A percentile compares a stretch with the other conserved stretches of the same genome.
Conservation (phyloP, 495 filamentous ascomycete genomes). For the Tirmania nivea region DNA sequence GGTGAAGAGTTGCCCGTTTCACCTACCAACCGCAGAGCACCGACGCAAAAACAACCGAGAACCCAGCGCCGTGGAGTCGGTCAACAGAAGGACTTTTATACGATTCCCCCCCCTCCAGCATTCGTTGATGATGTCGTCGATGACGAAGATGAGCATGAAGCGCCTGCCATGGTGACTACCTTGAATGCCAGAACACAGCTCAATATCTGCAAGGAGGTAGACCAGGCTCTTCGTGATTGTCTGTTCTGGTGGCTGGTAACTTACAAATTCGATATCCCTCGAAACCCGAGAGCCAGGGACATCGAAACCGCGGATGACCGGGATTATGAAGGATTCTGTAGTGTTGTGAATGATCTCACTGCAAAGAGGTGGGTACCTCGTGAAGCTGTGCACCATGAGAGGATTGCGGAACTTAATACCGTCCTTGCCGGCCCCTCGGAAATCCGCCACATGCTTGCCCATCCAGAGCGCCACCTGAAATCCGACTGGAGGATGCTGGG, state of each 20-base stretch:
- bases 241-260: constrained; percentile 1
- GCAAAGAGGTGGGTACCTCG: constrained; percentile 1
- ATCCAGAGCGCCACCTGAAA: constrained; percentile 2
- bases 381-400: constrained; percentile 1
- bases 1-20: neutral
- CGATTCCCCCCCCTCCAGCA: neutral
- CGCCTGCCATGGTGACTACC: neutral
- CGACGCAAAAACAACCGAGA: neutral
- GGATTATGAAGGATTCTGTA: constrained; percentile 1
- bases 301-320: neutral
- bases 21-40: neutral
- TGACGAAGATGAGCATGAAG: neutral
- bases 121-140: neutral
- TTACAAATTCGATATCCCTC: constrained; percentile 4
- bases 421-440: constrained; percentile 3
- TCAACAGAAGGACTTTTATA: neutral
- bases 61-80: neutral
- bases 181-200: neutral
- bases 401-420: constrained; percentile 1
- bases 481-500: constrained; percentile 2
- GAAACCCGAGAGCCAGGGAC: constrained; percentile 1
- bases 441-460: constrained; percentile 4
- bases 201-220: neutral
- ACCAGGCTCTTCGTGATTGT: neutral
- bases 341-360: constrained; percentile 1